A percentile compares a stretch with the other conserved stretches of the same genome.
These are phyloP conservation scores for Teunomyces funiuensis DNA, from an alignment of 805 yeast species.

Conservation along the genomic window DNA sequence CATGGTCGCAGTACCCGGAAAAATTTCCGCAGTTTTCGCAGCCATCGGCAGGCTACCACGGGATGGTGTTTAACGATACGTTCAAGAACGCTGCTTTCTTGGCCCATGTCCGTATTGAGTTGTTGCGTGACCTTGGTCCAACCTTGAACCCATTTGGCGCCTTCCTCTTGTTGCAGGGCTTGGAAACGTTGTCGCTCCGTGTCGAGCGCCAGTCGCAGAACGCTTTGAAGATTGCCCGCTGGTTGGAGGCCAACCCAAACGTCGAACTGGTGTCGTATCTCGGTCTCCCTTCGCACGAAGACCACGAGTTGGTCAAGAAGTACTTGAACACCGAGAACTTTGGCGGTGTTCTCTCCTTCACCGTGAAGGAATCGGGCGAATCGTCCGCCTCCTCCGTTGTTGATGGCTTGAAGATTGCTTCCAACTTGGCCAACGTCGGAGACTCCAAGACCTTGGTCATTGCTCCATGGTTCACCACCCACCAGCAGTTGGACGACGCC, in stretches of 20 bases:
- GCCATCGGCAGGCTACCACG: constrained; percentile 95
- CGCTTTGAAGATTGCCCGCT: constrained; percentile 76
- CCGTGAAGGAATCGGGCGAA: constrained; percentile 59
- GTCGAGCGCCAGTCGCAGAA: constrained; percentile 89
- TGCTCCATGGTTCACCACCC: constrained; percentile 95
- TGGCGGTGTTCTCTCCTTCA: constrained; percentile 89
- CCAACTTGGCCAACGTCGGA: constrained; percentile 95
- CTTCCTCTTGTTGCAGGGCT: constrained; percentile 84
- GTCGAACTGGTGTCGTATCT: constrained; percentile 92
- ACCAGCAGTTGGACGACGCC: constrained; percentile 81
- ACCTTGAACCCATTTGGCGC: constrained; percentile 84
- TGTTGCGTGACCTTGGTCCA: constrained; percentile 91
- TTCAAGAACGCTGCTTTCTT: constrained; percentile 79
- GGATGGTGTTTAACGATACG: constrained; percentile 76
- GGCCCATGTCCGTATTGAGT: constrained; percentile 77
- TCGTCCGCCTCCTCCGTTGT: constrained; percentile 77
- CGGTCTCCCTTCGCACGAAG: constrained; percentile 76
- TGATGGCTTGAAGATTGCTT: constrained; percentile 78
- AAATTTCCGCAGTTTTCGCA: constrained; percentile 88
- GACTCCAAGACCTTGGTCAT: constrained; percentile 93
- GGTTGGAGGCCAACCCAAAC: constrained; percentile 67
- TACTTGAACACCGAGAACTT: constrained; percentile 61
- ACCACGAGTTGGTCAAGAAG: constrained; percentile 80
- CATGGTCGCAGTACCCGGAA: constrained; percentile 81
- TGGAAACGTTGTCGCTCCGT: constrained; percentile 90